Conservation (phyloP, 805 yeast species). For the Saccharomycopsis vini region DNA sequence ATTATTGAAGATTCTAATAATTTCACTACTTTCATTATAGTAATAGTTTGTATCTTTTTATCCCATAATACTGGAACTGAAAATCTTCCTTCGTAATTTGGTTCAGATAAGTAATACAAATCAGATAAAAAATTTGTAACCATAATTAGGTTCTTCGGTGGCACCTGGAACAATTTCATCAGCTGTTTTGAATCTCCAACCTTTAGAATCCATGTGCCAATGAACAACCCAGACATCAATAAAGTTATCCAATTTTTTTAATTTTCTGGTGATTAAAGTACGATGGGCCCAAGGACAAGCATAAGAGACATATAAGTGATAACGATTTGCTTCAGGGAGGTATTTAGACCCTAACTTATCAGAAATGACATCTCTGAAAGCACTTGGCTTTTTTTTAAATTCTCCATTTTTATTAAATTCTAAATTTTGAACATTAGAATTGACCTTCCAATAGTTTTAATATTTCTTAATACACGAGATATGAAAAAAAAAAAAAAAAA, state of each 20-base stretch:
- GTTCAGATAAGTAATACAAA: slow-evolving; percentile 64
- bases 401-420: no score
- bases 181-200: slow-evolving; percentile 73
- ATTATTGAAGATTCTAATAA: slow-evolving; percentile 72
- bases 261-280: slow-evolving; percentile 57
- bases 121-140: slow-evolving; percentile 54
- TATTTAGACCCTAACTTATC: slow-evolving; percentile 56
- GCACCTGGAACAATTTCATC: slow-evolving; percentile 35
- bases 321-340: slow-evolving; percentile 69
- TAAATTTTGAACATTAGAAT: no score
- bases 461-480: no score
- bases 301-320: slow-evolving; percentile 75
- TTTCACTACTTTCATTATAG: slow-evolving; percentile 85
- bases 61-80: slow-evolving; percentile 96
- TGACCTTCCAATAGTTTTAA: no score
- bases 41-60: slow-evolving; percentile 70
- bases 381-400: no score
- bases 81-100: slow-evolving; percentile 70
- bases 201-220: slow-evolving; percentile 80
- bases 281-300: slow-evolving; percentile 98
- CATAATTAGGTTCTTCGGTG: slow-evolving; percentile 54
- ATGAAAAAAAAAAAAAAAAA: no score
- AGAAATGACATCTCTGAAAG: slow-evolving; percentile 54
- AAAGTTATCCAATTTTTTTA: slow-evolving; percentile 58
- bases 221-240: slow-evolving; percentile 68